Evolutionary conservation across 2,329 filamentous ascomycete species (phyloP).

Genomic region (Phyllosticta citrichinensis): DNA sequence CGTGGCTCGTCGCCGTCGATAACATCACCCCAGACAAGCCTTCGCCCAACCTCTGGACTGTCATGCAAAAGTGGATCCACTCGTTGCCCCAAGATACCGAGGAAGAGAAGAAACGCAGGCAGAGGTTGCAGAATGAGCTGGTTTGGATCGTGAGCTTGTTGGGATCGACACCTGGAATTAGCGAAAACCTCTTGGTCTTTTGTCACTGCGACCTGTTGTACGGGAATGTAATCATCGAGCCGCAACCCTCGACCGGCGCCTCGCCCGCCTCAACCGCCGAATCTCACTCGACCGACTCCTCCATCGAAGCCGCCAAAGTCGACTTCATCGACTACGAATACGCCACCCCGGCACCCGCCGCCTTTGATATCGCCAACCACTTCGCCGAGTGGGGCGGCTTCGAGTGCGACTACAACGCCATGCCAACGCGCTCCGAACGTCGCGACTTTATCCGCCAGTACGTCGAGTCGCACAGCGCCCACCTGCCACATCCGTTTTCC

Average conservation of each 20-base stretch:
- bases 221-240: constrained; percentile 87
- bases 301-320: constrained; percentile 40
- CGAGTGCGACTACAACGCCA: constrained; percentile 77
- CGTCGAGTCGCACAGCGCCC: constrained; percentile 55
- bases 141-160: constrained; percentile 59
- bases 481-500: constrained; percentile 20
- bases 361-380: constrained; percentile 95
- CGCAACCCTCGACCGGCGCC: constrained; percentile 27
- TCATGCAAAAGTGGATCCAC: constrained; percentile 91
- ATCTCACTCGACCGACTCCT: constrained; percentile 11
- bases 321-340: constrained; percentile 98
- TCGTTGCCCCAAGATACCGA: constrained; percentile 68
- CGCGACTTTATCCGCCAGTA: constrained; percentile 78
- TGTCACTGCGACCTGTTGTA: constrained; percentile 93
- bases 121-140: constrained; percentile 63
- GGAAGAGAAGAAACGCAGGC: constrained; percentile 56
- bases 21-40: constrained; percentile 53
- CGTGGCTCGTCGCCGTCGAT: constrained; percentile 24
- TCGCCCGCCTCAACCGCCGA: constrained; percentile 19
- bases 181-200: constrained; percentile 68
- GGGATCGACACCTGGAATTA: constrained; percentile 63
- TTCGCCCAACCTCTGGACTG: constrained; percentile 84
- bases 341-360: constrained; percentile 82
- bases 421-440: constrained; percentile 70
- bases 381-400: constrained; percentile 98